These are phyloP conservation scores for Talaromyces sp. DNA, from an alignment of 2,329 filamentous ascomycete genomes.

Conservation along the genomic window DNA sequence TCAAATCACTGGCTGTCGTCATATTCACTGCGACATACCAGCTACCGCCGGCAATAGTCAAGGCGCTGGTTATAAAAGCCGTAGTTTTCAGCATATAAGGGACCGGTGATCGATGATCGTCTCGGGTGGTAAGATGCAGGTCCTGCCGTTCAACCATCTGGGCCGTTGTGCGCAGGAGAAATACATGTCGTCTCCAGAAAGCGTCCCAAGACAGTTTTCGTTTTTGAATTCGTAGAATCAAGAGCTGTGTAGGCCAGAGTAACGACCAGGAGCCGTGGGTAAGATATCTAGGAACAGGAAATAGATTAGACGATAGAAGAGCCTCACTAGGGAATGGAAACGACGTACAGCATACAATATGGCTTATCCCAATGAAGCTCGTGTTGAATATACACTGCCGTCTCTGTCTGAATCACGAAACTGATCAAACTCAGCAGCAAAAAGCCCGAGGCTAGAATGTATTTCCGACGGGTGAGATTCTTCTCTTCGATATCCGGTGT, in stretches of 20 bases:
- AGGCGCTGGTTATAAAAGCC: constrained; percentile 73
- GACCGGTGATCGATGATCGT: constrained; percentile 49
- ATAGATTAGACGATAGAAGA: background rate
- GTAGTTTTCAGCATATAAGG: constrained; percentile 78
- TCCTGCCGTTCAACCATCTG: constrained; percentile 84
- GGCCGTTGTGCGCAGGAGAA: constrained; percentile 61
- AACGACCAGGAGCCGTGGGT: constrained; percentile 93
- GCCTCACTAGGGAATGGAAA: background rate
- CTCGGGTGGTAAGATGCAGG: constrained; percentile 56
- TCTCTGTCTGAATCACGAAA: constrained; percentile 93
- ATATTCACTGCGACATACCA: constrained; percentile 96
- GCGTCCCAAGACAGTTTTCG: constrained; percentile 72
- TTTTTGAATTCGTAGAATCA: constrained; percentile 75
- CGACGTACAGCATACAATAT: constrained; percentile 90
- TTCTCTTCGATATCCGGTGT: constrained; percentile 65
- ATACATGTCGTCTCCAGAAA: constrained; percentile 76
- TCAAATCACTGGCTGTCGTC: constrained; percentile 89
- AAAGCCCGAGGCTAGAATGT: constrained; percentile 82
- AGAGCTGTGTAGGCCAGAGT: constrained; percentile 80
- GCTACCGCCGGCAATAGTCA: constrained; percentile 85
- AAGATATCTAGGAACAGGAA: constrained; percentile 57
- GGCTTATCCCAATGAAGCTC: constrained; percentile 93
- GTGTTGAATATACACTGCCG: constrained; percentile 90
- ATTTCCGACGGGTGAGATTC: constrained; percentile 71
- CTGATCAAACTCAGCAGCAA: constrained; percentile 76